Evolutionary conservation across 108 stramenopile genomes (phyloP), one percentile per base, ranked within the genome.

Genomic region (Cyclotella atomus): DNA sequence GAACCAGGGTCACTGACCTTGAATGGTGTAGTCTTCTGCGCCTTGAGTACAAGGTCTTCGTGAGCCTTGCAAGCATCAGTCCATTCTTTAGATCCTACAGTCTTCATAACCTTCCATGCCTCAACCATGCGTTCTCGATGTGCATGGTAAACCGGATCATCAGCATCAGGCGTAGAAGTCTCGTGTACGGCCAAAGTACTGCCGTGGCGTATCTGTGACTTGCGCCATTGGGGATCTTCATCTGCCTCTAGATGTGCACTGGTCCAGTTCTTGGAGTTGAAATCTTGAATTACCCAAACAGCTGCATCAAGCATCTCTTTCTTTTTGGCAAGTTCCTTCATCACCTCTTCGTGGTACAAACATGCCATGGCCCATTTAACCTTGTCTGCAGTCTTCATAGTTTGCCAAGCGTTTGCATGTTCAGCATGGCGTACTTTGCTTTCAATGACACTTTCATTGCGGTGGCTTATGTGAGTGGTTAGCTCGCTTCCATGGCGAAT

Each of bases 11-110:
- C 36, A 21, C 60, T 21, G 23, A 59, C 43, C 21, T 59, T 52
- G 20, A 25, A 38, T 36, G 62, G 1, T 16, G 25, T 28, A 17
- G 20, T 36, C 49, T 34, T 67, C 34, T n/a, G 81, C 73, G 62
- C 70, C 70, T 21, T 80, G 0, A 81, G 28, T 45, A 85, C 59
- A 44, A 67, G 61, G 57, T 75, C 73, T 44, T 84, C 80, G 36
- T 84, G 76, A 41, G 54, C 32, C 62, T 74, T 82, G 50, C 81
- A 82, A 3, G 83, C 83, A 12, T 75, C 49, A 30, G 29, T 43
- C 75, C 75, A 76, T 21, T 68, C 68, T 16, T 44, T 32, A 6
- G 46, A n/a, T 28, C 41, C 60, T 33, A 54, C 75, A 32, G 47
- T 41, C 29, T 54, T 76, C 75, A 68, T 76, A 2, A 55, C 60